These are phyloP conservation scores for Lichtheimia ornata DNA, from an alignment of 371 early-diverging fungal species.

Conservation along the genomic window DNA sequence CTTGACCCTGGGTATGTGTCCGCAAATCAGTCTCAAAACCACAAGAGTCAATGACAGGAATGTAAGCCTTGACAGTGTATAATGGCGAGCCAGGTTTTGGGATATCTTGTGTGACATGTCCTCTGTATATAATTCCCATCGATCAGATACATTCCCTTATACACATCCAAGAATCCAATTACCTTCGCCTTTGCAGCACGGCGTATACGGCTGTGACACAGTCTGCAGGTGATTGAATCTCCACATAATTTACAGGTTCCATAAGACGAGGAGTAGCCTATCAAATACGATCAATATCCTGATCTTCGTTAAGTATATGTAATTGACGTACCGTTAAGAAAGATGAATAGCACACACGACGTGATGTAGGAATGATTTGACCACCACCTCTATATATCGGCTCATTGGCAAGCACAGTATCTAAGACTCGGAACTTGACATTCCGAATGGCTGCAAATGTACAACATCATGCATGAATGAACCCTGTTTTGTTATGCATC, in stretches of 20 bases:
- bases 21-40: conserved; percentile 98
- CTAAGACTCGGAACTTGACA: conserved; percentile 91
- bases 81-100: conserved; percentile 96
- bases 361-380: conserved; percentile 98
- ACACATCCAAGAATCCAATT: conserved; percentile 7
- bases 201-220: conserved; percentile 95
- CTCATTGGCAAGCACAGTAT: conserved; percentile 83
- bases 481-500: neutral
- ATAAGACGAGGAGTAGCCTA: conserved; percentile 94
- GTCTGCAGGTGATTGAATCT: conserved; percentile 96
- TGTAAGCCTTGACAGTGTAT: conserved; percentile 89
- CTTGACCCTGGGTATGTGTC: conserved; percentile 95
- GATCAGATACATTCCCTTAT: too few relatives aligned
- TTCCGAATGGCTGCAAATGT: conserved; percentile 67
- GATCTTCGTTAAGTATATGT: neutral
- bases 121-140: conserved; percentile 49
- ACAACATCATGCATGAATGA: neutral
- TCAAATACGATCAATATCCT: too few relatives aligned
- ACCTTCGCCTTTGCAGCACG: conserved; percentile 88
- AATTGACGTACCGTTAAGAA: conserved; percentile 76
- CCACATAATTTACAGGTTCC: conserved; percentile 96
- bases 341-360: conserved; percentile 96
- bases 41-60: conserved; percentile 94
- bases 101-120: conserved; percentile 95
- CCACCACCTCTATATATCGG: conserved; percentile 93